A percentile compares a stretch with the other conserved stretches of the same genome.
phyloP scores from a whole-genome alignment of 139 green algal species.

The Chlorella sp. region DNA sequence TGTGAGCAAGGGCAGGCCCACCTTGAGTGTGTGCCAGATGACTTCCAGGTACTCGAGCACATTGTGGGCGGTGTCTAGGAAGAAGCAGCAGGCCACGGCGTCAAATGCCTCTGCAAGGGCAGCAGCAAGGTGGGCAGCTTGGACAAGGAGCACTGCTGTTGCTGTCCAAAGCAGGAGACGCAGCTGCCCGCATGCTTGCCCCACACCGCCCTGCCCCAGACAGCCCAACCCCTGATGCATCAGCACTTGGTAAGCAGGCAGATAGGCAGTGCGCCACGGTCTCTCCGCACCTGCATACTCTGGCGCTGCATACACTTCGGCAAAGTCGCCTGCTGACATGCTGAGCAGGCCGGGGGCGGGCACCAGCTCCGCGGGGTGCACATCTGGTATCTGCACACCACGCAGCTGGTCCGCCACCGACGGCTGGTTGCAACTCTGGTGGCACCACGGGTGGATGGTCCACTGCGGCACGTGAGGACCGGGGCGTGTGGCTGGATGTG shows the following conservation, averaged over 20 bases:
- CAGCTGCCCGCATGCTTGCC: no score
- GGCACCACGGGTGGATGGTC: conserved; percentile 84
- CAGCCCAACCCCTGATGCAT: no score
- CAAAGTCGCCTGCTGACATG: conserved; percentile 98
- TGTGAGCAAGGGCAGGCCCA: no score
- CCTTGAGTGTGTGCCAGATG: conserved; percentile 54
- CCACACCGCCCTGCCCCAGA: no score
- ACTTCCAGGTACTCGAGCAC: conserved; percentile 95
- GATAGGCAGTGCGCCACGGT: not conserved
- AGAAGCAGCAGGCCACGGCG: conserved; percentile 95
- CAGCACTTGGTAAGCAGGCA: no score
- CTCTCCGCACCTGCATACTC: conserved; percentile 42
- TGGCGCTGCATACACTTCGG: conserved; percentile 80
- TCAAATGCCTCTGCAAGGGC: conserved; percentile 74
- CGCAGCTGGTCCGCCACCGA: conserved; percentile 80
- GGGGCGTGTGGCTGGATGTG: not conserved
- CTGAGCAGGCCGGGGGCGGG: conserved; percentile 68
- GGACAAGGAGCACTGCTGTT: no score
- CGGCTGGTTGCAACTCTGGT: conserved; percentile 80
- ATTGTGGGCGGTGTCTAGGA: conserved; percentile 99
- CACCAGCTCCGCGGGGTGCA: conserved; percentile 64
- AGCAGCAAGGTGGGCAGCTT: not conserved
- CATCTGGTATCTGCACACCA: conserved; percentile 76
- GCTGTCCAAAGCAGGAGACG: no score
- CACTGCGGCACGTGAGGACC: conserved; percentile 39